Evolutionary conservation across 176 grass and related monocot species (phyloP), one percentile per base, ranked within the genome.

Genomic region (Bothriochloa decipiens): DNA sequence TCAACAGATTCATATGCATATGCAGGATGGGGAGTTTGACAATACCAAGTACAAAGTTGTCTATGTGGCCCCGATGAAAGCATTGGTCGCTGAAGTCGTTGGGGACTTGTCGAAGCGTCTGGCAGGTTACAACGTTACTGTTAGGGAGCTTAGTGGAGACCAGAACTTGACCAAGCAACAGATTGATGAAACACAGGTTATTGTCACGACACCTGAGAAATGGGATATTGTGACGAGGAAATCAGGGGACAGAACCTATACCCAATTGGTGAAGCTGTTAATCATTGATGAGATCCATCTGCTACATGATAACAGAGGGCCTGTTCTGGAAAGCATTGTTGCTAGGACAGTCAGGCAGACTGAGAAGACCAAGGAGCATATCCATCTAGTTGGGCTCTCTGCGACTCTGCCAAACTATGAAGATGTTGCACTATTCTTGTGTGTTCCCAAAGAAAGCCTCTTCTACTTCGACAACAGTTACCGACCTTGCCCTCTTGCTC

Each of bases 41-140:
- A 93, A 90, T 16, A 92, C 65, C 70, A 92, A 86, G 53, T 98
- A 87, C 90, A 98, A 98, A 88, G 95, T 98, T 75, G 96, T 98
- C 41, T 98, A 98, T 70, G 96, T 98, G 57, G 96, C 92, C 40
- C 96, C 93, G n/a, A 98, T 98, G 96, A 98, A 98, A 85, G 93
- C 96, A 90, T 88, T 98, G 74, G 96, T 95, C 33, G 93, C 96
- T 73, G 96, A 98, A 86, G 89, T 98, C 49, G 96, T 98, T 79
- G 96, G 96, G 60, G 95, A 98, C 87, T 86, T 98, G 83, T 95
- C 93, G 0, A 12, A 84, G 16, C 87, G 93, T 39, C 39, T 98
- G 55, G 83, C 91, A 20, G 80, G 84, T 57, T 98, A 89, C 37
- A 84, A 89, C 37, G 72, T 98, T 76, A 87, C 88, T 85, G 96